Evolutionary conservation across 2,329 filamentous ascomycete species (phyloP), one percentile per base, ranked within the genome.

Genomic region (Fusarium sp.): DNA sequence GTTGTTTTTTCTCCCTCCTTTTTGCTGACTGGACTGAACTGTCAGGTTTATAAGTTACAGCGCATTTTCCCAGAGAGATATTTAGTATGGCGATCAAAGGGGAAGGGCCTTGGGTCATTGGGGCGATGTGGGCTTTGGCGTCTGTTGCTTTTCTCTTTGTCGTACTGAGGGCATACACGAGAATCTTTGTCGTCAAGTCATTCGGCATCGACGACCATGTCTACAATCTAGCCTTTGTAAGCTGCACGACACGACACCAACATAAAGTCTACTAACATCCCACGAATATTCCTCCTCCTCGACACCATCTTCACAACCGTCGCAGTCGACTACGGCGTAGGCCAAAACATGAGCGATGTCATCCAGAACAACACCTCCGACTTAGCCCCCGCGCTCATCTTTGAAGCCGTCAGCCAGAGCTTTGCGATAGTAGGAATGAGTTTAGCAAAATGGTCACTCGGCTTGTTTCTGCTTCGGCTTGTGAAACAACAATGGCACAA

Each of bases 401-500:
- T 76, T 71, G 79, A 82, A 62, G 70, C 72, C 19, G 78, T 81
- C 9, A 80, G 80, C 6, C 81, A 83, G 58, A 79, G 79, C 1
- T 83, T 85, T 37, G 80, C 80, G 2, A 74, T 85, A 9, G 53
- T 83, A 4, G 83, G 82, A 18, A 85, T 83, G 78, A 81, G 80
- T 9, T 72, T 81, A 11, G 81, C 83, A 1, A 85, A 85, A 40
- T 69, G 76, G 56, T 83, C 83, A 0, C 73, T 85, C 1, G 83
- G 81, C 0, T 77, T 83, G 13, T 85, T 85, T 57, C 62, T 85
- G 13, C 71, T 84, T 6, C 80, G 83, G 0, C 74, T 85, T 21
- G 81, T 84, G 16, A 77, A 76, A 7, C 69, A 72, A 15, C 60
- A 32, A 16, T 82, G 80, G 80, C 82, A 84, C 69, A 80, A 77